These are phyloP conservation scores for Aspergillus egyptiacus DNA, from an alignment of 495 filamentous ascomycete genomes.

Conservation along the genomic window DNA sequence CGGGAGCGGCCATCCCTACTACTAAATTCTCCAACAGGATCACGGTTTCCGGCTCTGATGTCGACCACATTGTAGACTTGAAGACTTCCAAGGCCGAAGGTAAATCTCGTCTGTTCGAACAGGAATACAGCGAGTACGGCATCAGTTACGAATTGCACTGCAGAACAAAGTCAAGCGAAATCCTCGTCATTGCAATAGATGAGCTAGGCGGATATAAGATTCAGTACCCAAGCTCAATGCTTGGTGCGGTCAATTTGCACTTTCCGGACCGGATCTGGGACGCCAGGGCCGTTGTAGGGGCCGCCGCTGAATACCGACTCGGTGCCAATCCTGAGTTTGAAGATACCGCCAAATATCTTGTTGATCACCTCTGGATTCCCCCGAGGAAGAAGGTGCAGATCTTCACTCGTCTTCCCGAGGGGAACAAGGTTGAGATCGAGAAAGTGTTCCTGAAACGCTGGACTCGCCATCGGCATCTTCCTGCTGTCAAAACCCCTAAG, in stretches of 20 bases:
- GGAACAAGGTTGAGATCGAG: conserved; percentile 18
- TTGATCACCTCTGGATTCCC: conserved; percentile 29
- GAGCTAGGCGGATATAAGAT: conserved; percentile 25
- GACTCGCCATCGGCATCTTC: conserved; percentile 24
- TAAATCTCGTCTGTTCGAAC: conserved; percentile 28
- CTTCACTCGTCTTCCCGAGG: conserved; percentile 14
- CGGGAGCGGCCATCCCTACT: conserved; percentile 12
- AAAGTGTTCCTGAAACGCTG: conserved; percentile 32
- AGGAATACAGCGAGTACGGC: conserved; percentile 18
- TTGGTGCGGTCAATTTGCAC: conserved; percentile 35
- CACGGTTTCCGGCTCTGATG: conserved; percentile 32
- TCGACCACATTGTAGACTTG: conserved; percentile 33
- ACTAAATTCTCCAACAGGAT: conserved; percentile 29
- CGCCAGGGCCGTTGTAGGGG: conserved; percentile 26
- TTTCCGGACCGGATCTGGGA: conserved; percentile 45
- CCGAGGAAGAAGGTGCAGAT: conserved; percentile 17
- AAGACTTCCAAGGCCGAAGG: conserved; percentile 21
- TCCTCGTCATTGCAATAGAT: conserved; percentile 48
- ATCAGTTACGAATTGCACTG: conserved; percentile 51
- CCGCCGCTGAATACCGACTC: conserved; percentile 2
- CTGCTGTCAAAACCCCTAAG: not conserved
- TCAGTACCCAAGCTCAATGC: conserved; percentile 7
- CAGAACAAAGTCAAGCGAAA: conserved; percentile 13
- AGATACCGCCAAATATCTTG: conserved; percentile 22
- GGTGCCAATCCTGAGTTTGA: conserved; percentile 17